Base-by-base conservation (phyloP, 2,329 filamentous ascomycete genomes). In the Cercospora zeina region DNA sequence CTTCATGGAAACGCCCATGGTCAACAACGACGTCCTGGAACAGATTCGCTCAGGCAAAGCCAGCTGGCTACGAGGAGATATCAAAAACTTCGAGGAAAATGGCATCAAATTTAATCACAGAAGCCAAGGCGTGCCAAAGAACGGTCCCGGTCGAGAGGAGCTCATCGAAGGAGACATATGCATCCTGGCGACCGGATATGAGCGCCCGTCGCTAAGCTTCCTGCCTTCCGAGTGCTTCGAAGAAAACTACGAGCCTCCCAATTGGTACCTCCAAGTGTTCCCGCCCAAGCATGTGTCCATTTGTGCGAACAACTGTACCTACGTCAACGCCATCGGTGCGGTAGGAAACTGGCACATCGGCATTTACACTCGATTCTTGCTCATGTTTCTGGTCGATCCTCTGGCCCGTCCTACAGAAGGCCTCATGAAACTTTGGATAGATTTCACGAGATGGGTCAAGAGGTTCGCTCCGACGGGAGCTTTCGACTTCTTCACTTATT, bases 341-440 rank as follows among this genome's bases (percentile, higher is more conserved):
- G 89, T 95, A 1, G 89, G 91, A 0, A 93, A 95, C 74, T 93
- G 89, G 83, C 91, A 96, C 71, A 93, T 96, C 50, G 91, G 91
- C 4, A 93, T 96, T 70, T 96, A 95, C 77, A 96, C 90, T 0
- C 83, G 91, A 4, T 89, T 96, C 65, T 79, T 96, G 6, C 83
- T 96, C 68, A 93, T 95, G 90, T 95, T 95, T 73, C 81, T 96
- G 59, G 82, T 88, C 13, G 91, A 96, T 70, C 90, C 90, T 0
- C 77, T 93, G 21, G 87, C 90, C 0, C 83, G 89, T 0, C 91
- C 91, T 0, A 83, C 82, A 2, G 81, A 87, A 4, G 85, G 83
- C 66, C 88, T 89, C 85, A 96, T 95, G 90, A 83, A 89, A 76
- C 82, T 86, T 24, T 96, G 91, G 91, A 92, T 96, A 69, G 89